These are phyloP conservation scores for Lotus japonicus DNA, from an alignment of 306 rosid species.

Conservation along the genomic window DNA sequence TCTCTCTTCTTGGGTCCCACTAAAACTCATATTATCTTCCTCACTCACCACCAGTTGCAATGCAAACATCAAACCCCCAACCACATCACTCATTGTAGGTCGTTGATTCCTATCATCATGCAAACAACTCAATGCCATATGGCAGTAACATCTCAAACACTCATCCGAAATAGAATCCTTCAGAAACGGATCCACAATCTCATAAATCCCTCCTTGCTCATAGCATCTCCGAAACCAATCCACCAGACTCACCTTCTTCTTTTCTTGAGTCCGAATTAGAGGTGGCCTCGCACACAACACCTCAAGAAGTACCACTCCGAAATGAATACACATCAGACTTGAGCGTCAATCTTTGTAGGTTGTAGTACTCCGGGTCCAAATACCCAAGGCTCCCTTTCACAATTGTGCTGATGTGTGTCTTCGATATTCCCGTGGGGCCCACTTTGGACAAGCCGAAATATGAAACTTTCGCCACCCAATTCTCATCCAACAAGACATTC, in stretches of 20 bases:
- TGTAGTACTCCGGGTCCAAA: no score
- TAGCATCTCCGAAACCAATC: slow-evolving; percentile 17
- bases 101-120: slow-evolving; percentile 33
- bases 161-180: background rate
- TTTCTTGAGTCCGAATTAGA: background rate
- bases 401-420: no score
- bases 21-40: background rate
- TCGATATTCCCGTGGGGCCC: no score
- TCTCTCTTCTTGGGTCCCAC: background rate
- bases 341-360: no score
- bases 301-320: slow-evolving; percentile 39
- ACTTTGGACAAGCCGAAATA: no score
- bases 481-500: no score
- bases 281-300: slow-evolving; percentile 28
- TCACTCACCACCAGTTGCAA: slow-evolving; percentile 21
- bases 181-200: slow-evolving; percentile 16
- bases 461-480: no score
- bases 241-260: slow-evolving; percentile 9
- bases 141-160: slow-evolving; percentile 12
- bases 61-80: slow-evolving; percentile 25
- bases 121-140: slow-evolving; percentile 34
- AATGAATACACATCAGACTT: no score
- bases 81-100: slow-evolving; percentile 42
- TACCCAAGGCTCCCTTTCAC: no score
- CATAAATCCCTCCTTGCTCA: background rate